These are phyloP conservation scores for Graphiopsis chlorocephala DNA, from an alignment of 2,329 filamentous ascomycete species.

Conservation along the genomic window DNA sequence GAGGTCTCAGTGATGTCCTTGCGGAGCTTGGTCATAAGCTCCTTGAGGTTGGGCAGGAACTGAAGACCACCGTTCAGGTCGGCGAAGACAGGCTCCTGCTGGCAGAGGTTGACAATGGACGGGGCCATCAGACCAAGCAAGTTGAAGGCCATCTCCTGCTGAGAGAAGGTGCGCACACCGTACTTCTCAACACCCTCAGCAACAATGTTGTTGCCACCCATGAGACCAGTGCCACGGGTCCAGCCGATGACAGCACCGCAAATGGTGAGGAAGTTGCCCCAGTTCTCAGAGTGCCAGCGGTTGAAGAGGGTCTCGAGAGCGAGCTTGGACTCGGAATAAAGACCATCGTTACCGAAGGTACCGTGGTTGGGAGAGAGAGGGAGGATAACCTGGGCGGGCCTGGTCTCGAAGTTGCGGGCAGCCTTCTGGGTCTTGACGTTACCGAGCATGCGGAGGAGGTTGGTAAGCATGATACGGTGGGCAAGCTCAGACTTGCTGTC, in stretches of 20 bases:
- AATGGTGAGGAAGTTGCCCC: conserved; percentile 96
- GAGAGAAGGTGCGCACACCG: conserved; percentile 95
- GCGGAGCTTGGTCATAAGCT: conserved; percentile 87
- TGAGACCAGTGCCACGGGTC: conserved; percentile 97
- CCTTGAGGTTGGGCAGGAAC: conserved; percentile 94
- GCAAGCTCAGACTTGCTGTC: conserved; percentile 98
- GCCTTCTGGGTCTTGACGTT: conserved; percentile 88
- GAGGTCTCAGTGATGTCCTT: conserved; percentile 94
- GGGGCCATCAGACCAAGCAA: conserved; percentile 94
- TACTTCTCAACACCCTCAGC: conserved; percentile 96
- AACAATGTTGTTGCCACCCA: conserved; percentile 97
- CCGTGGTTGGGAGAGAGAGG: conserved; percentile 97
- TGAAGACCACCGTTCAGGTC: conserved; percentile 97
- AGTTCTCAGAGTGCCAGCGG: conserved; percentile 95
- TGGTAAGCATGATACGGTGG: conserved; percentile 98
- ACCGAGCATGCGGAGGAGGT: conserved; percentile 86
- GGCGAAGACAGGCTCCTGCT: conserved; percentile 91
- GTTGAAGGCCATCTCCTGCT: conserved; percentile 99
- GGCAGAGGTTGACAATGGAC: conserved; percentile 89
- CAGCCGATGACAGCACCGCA: conserved; percentile 98
- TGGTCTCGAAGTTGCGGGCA: conserved; percentile 83
- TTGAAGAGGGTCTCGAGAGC: conserved; percentile 97
- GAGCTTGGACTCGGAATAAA: conserved; percentile 98
- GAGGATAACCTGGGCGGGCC: conserved; percentile 92
- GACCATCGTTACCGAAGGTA: conserved; percentile 94